Percentiles rank a stretch among this genome's conserved stretches.
Evolutionary conservation across 345 rosid genomes (phyloP).

Genomic region (Populus pruinosa): DNA sequence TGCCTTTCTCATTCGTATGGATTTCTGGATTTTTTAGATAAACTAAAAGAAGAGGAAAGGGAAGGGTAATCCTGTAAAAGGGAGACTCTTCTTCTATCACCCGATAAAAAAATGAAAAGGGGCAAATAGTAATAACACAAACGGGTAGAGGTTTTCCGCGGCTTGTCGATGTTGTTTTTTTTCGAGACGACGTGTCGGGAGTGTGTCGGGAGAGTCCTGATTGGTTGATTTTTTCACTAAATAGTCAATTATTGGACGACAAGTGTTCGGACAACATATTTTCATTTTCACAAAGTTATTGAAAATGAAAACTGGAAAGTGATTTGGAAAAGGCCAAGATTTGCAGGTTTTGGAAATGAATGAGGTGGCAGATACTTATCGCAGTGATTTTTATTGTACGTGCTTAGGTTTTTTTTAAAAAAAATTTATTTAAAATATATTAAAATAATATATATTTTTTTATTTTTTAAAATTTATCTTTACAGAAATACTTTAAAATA

Average conservation of each 20-base stretch:
- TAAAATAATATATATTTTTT: too few species aligned
- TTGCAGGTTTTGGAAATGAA: background rate
- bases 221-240: conserved; percentile 12
- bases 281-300: conserved; percentile 1
- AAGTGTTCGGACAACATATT: conserved; percentile 17
- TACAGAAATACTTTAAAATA: too few species aligned
- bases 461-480: too few species aligned
- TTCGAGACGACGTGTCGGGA: background rate
- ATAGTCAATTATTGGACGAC: background rate
- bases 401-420: too few species aligned
- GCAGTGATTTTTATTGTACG: too few species aligned
- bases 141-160: conserved; percentile 2
- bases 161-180: conserved; percentile 22
- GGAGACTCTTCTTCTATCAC: background rate
- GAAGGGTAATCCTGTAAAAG: background rate
- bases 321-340: background rate
- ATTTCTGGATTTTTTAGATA: too few species aligned
- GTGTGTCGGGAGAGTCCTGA: background rate
- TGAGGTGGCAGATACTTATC: background rate
- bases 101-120: background rate
- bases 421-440: too few species aligned
- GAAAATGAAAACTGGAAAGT: background rate
- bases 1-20: too few species aligned
- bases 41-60: background rate
- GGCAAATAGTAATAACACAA: background rate